phyloP scores from a whole-genome alignment of 139 green algal species.

The Chlorella sorokiniana region DNA sequence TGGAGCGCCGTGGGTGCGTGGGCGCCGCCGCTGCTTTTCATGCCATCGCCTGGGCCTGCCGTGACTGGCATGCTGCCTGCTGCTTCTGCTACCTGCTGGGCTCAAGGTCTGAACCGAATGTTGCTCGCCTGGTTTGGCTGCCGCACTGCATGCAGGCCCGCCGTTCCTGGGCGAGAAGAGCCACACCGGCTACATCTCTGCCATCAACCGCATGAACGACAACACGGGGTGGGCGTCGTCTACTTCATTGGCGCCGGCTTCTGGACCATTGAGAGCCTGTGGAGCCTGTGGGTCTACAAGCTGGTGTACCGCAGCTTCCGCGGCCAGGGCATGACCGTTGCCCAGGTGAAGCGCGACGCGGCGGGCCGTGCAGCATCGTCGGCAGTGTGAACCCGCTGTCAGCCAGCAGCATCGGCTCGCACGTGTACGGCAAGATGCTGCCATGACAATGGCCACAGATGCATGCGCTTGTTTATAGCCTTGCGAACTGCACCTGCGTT shows the following conservation, averaged over 20 bases:
- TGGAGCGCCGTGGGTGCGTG: slow-evolving; percentile 57
- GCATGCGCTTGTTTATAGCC: too few relatives aligned
- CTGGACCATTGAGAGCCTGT: slow-evolving; percentile 59
- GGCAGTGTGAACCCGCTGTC: slow-evolving; percentile 9
- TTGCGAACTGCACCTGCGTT: too few relatives aligned
- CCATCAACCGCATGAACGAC: slow-evolving; percentile 36
- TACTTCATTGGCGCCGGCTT: slow-evolving; percentile 58
- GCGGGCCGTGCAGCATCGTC: slow-evolving; percentile 9
- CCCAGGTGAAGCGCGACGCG: slow-evolving; percentile 42
- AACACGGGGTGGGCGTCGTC: slow-evolving; percentile 54
- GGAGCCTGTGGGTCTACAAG: slow-evolving; percentile 46
- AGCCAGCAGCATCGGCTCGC: too few relatives aligned
- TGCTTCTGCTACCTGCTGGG: too few relatives aligned
- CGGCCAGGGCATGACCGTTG: slow-evolving; percentile 36
- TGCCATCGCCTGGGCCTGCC: background rate
- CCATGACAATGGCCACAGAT: too few relatives aligned
- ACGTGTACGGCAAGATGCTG: too few relatives aligned
- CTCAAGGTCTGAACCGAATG: too few relatives aligned
- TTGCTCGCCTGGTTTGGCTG: background rate
- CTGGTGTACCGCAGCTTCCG: slow-evolving; percentile 58
- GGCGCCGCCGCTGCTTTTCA: background rate
- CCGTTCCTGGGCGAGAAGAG: slow-evolving; percentile 36
- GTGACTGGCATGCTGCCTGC: background rate
- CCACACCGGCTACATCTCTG: slow-evolving; percentile 54
- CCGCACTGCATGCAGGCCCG: slow-evolving; percentile 2